phyloP scores from a whole-genome alignment of 208 protist genomes.

The Leishmania guyanensis region DNA sequence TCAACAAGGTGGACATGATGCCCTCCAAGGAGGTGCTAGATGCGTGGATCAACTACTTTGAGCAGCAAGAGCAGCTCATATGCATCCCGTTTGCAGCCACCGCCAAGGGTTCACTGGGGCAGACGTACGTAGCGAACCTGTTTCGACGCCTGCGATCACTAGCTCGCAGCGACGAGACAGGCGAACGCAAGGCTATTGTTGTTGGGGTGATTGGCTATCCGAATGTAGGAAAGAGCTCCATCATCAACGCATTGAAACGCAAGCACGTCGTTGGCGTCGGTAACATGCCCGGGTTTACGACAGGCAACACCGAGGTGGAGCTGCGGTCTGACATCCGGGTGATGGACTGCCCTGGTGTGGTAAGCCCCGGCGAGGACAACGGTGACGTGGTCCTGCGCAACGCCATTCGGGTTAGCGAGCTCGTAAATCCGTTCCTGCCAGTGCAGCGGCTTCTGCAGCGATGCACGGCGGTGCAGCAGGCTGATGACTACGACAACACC shows the following conservation, averaged over 20 bases:
- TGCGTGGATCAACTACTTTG: constrained; percentile 87
- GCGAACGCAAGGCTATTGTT: constrained; percentile 89
- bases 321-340: constrained; percentile 96
- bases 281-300: constrained; percentile 96
- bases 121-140: constrained; percentile 79
- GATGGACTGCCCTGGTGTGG: constrained; percentile 97
- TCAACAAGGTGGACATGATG: constrained; percentile 98
- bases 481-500: constrained; percentile 47
- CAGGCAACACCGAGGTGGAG: constrained; percentile 94
- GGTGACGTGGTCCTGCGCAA: constrained; percentile 96
- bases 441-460: constrained; percentile 92
- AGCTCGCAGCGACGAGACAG: constrained; percentile 66
- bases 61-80: constrained; percentile 71
- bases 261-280: constrained; percentile 89
- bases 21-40: constrained; percentile 92
- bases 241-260: constrained; percentile 98
- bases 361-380: constrained; percentile 85
- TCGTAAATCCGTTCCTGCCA: constrained; percentile 91
- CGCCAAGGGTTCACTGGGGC: constrained; percentile 58
- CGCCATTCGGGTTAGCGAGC: constrained; percentile 94
- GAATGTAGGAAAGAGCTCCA: constrained; percentile 97
- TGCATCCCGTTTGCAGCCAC: constrained; percentile 91
- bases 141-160: constrained; percentile 94
- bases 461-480: constrained; percentile 57
- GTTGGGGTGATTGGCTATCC: constrained; percentile 98